Evolutionary conservation across 192 early-diverging fungal genomes (phyloP).

Genomic region (Entrophospora sp.): DNA sequence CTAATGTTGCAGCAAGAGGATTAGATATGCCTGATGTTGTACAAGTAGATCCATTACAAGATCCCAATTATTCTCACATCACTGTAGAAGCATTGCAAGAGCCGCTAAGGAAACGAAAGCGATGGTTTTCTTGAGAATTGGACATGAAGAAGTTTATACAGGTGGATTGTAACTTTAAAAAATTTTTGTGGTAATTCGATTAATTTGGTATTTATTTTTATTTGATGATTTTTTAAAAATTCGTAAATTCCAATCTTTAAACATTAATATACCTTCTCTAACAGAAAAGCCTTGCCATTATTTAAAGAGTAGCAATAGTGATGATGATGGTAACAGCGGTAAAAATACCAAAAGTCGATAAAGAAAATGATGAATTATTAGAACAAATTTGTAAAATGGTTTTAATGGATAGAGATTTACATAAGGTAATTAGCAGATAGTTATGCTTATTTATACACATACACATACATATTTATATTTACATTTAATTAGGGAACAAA

Average conservation of each 20-base stretch:
- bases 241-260: constrained; percentile 72
- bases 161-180: constrained; percentile 22
- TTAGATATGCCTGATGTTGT: constrained; percentile 91
- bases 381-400: constrained; percentile 45
- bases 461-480: too few species aligned
- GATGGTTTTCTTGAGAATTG: constrained; percentile 69
- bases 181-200: not conserved
- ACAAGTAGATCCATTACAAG: constrained; percentile 92
- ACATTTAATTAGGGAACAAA: too few species aligned
- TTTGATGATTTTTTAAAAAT: constrained; percentile 62
- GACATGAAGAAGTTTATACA: constrained; percentile 87
- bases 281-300: constrained; percentile 23
- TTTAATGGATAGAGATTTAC: constrained; percentile 64
- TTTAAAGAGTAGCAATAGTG: constrained; percentile 17
- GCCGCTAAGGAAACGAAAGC: constrained; percentile 79
- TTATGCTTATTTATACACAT: too few species aligned
- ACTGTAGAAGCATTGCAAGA: constrained; percentile 88
- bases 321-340: constrained; percentile 13
- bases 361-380: constrained; percentile 43
- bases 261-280: constrained; percentile 39
- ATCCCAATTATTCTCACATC: constrained; percentile 91
- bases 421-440: too few species aligned
- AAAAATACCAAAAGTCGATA: constrained; percentile 27
- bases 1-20: constrained; percentile 92
- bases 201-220: not conserved